These are phyloP conservation scores for Mucor velutinosus DNA, from an alignment of 371 early-diverging fungal genomes.

Conservation along the genomic window DNA sequence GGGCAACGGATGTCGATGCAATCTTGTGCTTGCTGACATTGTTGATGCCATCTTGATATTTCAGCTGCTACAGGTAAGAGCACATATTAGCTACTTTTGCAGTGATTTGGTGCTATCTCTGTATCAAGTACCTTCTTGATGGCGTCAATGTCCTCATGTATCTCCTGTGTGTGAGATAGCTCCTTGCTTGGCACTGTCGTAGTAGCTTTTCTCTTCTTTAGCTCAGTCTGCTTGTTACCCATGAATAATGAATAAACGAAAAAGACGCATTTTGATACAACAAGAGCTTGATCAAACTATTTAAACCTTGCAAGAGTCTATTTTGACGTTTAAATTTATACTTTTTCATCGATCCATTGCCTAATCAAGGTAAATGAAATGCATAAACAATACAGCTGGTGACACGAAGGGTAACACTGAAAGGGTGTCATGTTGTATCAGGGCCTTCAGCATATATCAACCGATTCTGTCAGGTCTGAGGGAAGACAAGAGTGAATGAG, in stretches of 20 bases:
- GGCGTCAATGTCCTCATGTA: conserved; percentile 14
- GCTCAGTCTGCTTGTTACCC: not conserved
- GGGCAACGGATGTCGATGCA: conserved; percentile 8
- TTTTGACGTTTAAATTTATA: conserved; percentile 1
- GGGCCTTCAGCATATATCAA: not conserved
- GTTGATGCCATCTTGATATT: not conserved
- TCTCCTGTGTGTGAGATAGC: not conserved
- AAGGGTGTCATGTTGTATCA: not conserved
- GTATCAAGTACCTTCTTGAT: conserved; percentile 8
- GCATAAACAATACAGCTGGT: conserved; percentile 1
- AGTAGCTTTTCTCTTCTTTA: not conserved
- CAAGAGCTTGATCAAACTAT: not conserved
- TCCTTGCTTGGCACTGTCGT: not conserved
- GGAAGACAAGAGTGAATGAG: not conserved
- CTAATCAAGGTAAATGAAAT: conserved; percentile 5
- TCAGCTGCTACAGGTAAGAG: not conserved
- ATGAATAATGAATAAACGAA: not conserved
- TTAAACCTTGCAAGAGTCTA: not conserved
- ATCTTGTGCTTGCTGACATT: conserved; percentile 7
- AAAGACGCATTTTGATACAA: not conserved
- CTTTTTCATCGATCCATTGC: not conserved
- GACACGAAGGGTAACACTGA: not conserved
- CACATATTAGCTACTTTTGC: not conserved
- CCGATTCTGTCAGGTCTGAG: not conserved
- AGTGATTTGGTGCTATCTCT: too few relatives aligned